Base-by-base conservation (phyloP, 441 rosid species). In the Erysimum pusillum region DNA sequence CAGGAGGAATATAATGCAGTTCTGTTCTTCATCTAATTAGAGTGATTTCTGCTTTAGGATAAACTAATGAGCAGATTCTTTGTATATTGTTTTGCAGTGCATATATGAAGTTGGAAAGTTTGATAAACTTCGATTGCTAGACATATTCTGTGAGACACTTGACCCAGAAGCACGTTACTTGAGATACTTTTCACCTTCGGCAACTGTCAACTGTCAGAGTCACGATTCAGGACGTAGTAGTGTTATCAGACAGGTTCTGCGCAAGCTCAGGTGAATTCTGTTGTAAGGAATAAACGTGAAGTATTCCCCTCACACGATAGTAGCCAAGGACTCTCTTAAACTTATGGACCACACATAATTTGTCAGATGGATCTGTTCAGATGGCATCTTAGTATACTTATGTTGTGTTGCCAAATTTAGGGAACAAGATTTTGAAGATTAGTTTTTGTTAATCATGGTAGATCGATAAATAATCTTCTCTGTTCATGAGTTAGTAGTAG, bases 101-200 rank as follows among this genome's bases (percentile, higher is more conserved):
- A 79, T 93, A 15, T 80, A 80, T 81, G 98, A 87, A 85, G 89
- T 83, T 62, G 97, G 83, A 51, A 93, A 91, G 82, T 75, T 67
- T 65, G 85, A 84, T 74, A 83, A 86, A 67, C 70, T 93, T 73
- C 85, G 79, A 67, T 79, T 96, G 64, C 85, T 96, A 25, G 99
- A 93, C 90, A 78, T 93, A 41, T 78, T 87, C 38, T 91, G 97
- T 34, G 99, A 96, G 82, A 90, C 89, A 73, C 92, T 90, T 81
- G 91, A 93, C 85, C 97, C 95, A 39, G 88, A 84, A 60, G 82
- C 85, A 56, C 82, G 69, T 74, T 81, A 75, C 70, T 71, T 78
- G 65, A 83, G 78, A 82, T 79, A 60, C 66, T 75, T 81, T 70
- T 81, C 80, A 61, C 75, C 84, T 74, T 72, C 82, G 65, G 76